phyloP scores from a whole-genome alignment of 768 basidiomycete species.

The Suillus subaureus region DNA sequence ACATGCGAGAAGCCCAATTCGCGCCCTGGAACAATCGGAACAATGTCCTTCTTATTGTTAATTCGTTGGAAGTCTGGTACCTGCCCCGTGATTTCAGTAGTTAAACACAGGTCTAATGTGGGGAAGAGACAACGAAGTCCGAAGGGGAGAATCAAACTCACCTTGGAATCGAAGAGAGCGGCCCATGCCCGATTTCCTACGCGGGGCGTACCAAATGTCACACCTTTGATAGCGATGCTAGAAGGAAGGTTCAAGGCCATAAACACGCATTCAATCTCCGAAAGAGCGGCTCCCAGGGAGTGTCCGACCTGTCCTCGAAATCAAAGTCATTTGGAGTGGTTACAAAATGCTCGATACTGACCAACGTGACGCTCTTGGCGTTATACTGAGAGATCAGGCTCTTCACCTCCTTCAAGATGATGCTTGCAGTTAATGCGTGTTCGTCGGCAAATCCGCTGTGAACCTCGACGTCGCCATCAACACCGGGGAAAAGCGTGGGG shows the following conservation, averaged over 20 bases:
- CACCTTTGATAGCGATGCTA: conserved; percentile 32
- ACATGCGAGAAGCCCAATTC: conserved; percentile 48
- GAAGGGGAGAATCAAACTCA: conserved; percentile 13
- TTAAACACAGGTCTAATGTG: not conserved
- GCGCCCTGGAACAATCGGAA: conserved; percentile 60
- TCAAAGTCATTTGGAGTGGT: not conserved
- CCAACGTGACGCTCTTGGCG: conserved; percentile 44
- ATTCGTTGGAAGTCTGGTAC: conserved; percentile 28
- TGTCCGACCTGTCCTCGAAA: conserved; percentile 41
- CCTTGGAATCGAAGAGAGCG: conserved; percentile 26
- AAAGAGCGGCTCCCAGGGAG: conserved; percentile 55
- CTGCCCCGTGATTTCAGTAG: conserved; percentile 8
- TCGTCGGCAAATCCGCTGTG: conserved; percentile 57
- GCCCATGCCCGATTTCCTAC: conserved; percentile 34
- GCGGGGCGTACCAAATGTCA: conserved; percentile 33
- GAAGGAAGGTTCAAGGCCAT: conserved; percentile 50
- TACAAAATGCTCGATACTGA: conserved; percentile 24
- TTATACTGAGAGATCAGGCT: conserved; percentile 39
- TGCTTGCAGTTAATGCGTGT: conserved; percentile 48
- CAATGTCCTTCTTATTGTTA: conserved; percentile 37
- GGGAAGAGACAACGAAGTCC: not conserved
- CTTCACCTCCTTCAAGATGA: conserved; percentile 49
- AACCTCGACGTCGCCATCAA: conserved; percentile 43
- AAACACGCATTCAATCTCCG: conserved; percentile 51
- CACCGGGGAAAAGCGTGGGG: conserved; percentile 55